Evolutionary conservation across 495 filamentous ascomycete species (phyloP).

Genomic region (Amphirosellinia nigrospora): DNA sequence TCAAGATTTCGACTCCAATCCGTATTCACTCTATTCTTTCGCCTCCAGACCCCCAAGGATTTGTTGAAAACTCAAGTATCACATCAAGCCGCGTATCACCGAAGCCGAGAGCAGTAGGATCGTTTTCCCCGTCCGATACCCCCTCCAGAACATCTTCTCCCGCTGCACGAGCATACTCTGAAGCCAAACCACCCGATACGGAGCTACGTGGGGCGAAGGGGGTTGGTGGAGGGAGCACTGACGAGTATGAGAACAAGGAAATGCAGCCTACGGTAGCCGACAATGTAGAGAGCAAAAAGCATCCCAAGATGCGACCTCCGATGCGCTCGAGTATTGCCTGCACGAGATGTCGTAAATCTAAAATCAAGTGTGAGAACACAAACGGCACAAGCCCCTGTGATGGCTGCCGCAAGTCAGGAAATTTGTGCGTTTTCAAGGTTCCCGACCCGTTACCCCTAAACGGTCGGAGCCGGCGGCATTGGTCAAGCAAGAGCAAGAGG

Average conservation of each 20-base stretch:
- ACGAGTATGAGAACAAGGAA: constrained; percentile 34
- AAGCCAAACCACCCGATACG: constrained; percentile 25
- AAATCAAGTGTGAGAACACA: constrained; percentile 83
- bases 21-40: constrained; percentile 58
- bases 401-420: constrained; percentile 75
- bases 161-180: constrained; percentile 21
- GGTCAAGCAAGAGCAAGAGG: constrained; percentile 63
- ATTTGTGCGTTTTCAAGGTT: constrained; percentile 78
- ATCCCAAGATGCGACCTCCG: constrained; percentile 54
- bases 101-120: constrained; percentile 44
- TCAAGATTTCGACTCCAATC: constrained; percentile 57
- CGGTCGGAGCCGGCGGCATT: constrained; percentile 57
- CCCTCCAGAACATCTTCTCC: constrained; percentile 27
- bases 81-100: constrained; percentile 37
- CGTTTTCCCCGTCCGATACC: constrained; percentile 39
- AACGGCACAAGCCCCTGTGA: constrained; percentile 69
- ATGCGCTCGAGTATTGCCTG: constrained; percentile 86
- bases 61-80: constrained; percentile 43
- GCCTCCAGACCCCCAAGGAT: constrained; percentile 49
- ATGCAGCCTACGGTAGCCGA: constrained; percentile 35
- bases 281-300: constrained; percentile 51
- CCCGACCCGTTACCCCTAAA: constrained; percentile 63
- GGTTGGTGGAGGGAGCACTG: constrained; percentile 28
- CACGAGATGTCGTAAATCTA: constrained; percentile 76
- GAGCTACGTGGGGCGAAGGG: constrained; percentile 28